Conservation (phyloP, 225 moss, liverwort and hornwort species). For the Bryoerythrophyllum caledonicum region DNA sequence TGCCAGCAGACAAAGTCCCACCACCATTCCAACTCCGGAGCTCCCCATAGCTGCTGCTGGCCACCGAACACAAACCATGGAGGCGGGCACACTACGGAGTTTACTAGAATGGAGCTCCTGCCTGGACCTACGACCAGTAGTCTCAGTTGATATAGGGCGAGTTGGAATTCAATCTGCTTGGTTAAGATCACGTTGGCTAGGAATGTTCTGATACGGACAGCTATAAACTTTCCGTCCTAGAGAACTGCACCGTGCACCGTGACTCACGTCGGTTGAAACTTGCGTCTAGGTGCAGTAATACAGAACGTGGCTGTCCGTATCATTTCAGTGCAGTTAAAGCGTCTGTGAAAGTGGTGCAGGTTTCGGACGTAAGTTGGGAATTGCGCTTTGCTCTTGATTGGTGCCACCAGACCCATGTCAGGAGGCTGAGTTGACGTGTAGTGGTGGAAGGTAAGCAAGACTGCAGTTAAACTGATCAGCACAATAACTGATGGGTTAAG, state of each 20-base stretch:
- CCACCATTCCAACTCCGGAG: slow-evolving; percentile 5
- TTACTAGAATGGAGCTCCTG: neutral
- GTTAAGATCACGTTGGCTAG: slow-evolving; percentile 28
- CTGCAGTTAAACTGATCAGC: neutral
- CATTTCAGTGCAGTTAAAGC: neutral
- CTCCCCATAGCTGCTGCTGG: slow-evolving; percentile 26
- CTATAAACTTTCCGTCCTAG: neutral
- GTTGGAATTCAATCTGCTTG: neutral
- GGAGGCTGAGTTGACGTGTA: neutral
- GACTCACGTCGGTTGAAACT: too few relatives aligned
- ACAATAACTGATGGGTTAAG: neutral
- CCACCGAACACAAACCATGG: neutral
- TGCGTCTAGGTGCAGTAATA: too few relatives aligned
- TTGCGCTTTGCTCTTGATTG: neutral
- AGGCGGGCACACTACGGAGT: slow-evolving; percentile 14
- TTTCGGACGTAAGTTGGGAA: neutral
- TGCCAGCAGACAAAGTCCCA: slow-evolving; percentile 18
- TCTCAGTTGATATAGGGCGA: neutral
- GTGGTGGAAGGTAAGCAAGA: neutral
- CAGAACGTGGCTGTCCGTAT: neutral
- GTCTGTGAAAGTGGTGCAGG: neutral
- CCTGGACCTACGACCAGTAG: neutral
- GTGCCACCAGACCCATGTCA: neutral
- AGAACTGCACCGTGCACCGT: neutral
- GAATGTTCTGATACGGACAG: neutral